A percentile compares a stretch with the other conserved stretches of the same genome.
Conservation (phyloP, 768 basidiomycete genomes). For the Calocybe indica region DNA sequence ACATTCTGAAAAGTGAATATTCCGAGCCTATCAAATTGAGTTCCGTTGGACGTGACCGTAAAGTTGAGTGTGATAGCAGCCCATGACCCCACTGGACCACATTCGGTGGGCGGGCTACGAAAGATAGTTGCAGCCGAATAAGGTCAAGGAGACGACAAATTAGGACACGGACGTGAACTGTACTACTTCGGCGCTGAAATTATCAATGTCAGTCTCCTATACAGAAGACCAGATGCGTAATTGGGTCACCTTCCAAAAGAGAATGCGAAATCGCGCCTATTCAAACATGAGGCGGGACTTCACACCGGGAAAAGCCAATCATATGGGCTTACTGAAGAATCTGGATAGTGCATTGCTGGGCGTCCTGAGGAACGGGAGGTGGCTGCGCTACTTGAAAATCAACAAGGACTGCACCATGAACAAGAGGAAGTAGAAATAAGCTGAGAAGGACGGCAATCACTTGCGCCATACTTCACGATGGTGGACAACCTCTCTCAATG, state of each 20-base stretch:
- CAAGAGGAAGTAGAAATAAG: no score
- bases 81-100: slow-evolving; percentile 68
- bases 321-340: slow-evolving; percentile 48
- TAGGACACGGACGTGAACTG: slow-evolving; percentile 39
- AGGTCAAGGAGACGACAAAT: no score
- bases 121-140: no score
- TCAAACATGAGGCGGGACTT: background rate
- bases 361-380: slow-evolving; percentile 53
- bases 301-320: background rate
- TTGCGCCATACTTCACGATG: no score
- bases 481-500: no score
- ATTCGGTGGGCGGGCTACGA: slow-evolving; percentile 62
- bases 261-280: slow-evolving; percentile 64
- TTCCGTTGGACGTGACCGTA: slow-evolving; percentile 73
- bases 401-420: slow-evolving; percentile 35
- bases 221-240: background rate
- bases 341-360: slow-evolving; percentile 59
- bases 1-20: slow-evolving; percentile 75
- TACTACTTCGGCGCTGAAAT: slow-evolving; percentile 53
- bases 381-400: slow-evolving; percentile 73
- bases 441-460: no score
- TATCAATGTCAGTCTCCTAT: background rate
- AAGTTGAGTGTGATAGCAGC: slow-evolving; percentile 70
- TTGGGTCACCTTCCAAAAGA: slow-evolving; percentile 58
- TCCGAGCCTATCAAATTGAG: slow-evolving; percentile 68